Conservation (phyloP, 306 rosid genomes). For the Carpinus viminea region DNA sequence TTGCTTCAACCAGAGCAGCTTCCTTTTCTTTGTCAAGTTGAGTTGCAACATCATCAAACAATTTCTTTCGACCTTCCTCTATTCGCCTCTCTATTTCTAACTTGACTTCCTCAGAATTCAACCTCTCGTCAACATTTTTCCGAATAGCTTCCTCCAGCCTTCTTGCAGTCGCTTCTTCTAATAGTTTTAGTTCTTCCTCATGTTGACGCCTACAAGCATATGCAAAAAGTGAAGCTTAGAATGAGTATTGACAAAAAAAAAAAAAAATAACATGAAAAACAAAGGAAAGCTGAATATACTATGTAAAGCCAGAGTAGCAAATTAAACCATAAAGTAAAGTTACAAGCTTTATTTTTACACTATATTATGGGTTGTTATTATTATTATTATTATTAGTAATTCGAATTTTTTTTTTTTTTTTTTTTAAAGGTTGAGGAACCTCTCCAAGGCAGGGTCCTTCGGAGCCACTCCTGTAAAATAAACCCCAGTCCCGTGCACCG, state of each 20-base stretch:
- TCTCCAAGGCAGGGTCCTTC: too few species aligned
- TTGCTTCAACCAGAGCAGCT: conserved; percentile 78
- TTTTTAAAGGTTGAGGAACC: too few species aligned
- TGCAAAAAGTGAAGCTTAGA: conserved; percentile 32
- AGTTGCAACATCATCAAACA: conserved; percentile 69
- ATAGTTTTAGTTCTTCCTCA: conserved; percentile 66
- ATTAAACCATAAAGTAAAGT: conserved; percentile 1
- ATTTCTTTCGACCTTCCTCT: conserved; percentile 72
- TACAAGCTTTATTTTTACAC: conserved; percentile 12
- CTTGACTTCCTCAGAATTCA: conserved; percentile 63
- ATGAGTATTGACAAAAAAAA: not conserved
- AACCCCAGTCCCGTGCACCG: too few species aligned
- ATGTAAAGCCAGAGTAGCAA: conserved; percentile 16
- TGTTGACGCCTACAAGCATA: conserved; percentile 57
- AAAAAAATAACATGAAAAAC: not conserved
- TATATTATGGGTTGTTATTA: not conserved
- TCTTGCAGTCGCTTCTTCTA: conserved; percentile 82
- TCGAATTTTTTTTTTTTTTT: too few species aligned
- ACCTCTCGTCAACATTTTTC: conserved; percentile 70
- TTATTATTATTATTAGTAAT: too few species aligned
- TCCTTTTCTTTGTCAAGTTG: conserved; percentile 90
- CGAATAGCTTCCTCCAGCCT: conserved; percentile 81
- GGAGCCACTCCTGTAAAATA: too few species aligned
- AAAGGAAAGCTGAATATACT: conserved; percentile 13
- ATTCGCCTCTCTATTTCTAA: conserved; percentile 61